A percentile compares a stretch with the other conserved stretches of the same genome.
These are phyloP conservation scores for Colletotrichum destructivum DNA, from an alignment of 2,329 filamentous ascomycete species.

Conservation along the genomic window DNA sequence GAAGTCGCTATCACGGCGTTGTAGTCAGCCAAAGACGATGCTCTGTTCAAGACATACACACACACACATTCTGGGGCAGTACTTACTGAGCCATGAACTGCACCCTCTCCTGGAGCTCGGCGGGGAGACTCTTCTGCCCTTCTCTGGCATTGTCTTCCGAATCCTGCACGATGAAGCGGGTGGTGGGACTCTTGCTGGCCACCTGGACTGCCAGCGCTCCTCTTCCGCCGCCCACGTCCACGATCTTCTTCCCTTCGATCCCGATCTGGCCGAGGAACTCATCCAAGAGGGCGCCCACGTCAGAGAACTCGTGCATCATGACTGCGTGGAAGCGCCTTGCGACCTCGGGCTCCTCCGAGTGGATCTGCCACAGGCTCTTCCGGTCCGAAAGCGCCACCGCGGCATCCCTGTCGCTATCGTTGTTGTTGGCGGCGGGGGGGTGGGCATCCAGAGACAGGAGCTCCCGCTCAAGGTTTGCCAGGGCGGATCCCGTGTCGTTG, in stretches of 20 bases:
- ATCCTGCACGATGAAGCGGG: slow-evolving; percentile 42
- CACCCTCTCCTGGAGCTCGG: slow-evolving; percentile 43
- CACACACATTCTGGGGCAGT: neutral
- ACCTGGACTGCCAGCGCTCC: slow-evolving; percentile 45
- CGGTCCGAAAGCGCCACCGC: neutral
- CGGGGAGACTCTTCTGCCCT: slow-evolving; percentile 43
- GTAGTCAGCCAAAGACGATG: neutral
- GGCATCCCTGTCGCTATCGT: neutral
- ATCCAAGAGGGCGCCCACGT: neutral
- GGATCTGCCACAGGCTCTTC: neutral
- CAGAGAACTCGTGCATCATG: neutral
- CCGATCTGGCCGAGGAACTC: neutral
- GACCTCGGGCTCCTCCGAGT: neutral
- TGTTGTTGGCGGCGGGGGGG: too few relatives aligned
- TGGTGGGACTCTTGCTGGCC: slow-evolving; percentile 45
- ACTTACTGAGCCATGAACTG: slow-evolving; percentile 44
- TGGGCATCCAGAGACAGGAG: slow-evolving; percentile 46
- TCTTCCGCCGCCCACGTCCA: neutral
- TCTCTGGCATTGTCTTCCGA: slow-evolving; percentile 44
- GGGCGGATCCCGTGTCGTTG: slow-evolving; percentile 53
- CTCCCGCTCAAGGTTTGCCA: slow-evolving; percentile 46
- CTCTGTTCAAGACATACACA: too few relatives aligned
- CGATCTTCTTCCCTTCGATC: neutral
- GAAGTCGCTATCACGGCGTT: slow-evolving; percentile 44
- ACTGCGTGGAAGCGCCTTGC: neutral